Conservation (phyloP, 441 rosid species). For the Arabidopsis lyrata region DNA sequence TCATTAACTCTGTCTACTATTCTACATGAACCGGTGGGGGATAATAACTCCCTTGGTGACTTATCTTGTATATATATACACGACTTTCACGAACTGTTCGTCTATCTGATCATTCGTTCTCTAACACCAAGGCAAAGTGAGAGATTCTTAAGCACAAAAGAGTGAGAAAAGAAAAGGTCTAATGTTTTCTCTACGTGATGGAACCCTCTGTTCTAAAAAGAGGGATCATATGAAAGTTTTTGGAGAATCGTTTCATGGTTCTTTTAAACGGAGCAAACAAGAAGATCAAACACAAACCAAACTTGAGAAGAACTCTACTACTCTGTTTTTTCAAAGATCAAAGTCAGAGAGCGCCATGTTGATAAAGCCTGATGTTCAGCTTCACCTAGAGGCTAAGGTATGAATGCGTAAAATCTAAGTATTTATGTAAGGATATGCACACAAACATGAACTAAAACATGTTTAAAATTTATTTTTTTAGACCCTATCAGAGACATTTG, state of each 20-base stretch:
- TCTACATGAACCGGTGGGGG: slow-evolving; percentile 44
- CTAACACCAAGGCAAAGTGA: slow-evolving; percentile 27
- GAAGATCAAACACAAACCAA: slow-evolving; percentile 29
- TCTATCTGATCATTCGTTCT: slow-evolving; percentile 40
- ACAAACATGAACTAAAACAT: slow-evolving; percentile 17
- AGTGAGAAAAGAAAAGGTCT: slow-evolving; percentile 1
- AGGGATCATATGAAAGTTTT: slow-evolving; percentile 28
- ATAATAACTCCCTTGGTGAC: slow-evolving; percentile 37
- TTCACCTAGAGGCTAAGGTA: slow-evolving; percentile 79
- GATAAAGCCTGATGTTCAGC: slow-evolving; percentile 53
- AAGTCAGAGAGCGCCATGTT: slow-evolving; percentile 24
- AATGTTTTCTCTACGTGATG: slow-evolving; percentile 39
- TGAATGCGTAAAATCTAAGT: not conserved
- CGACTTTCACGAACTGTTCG: slow-evolving; percentile 26
- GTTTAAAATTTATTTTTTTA: slow-evolving; percentile 19
- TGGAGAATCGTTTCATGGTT: slow-evolving; percentile 41
- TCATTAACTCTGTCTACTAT: slow-evolving; percentile 45
- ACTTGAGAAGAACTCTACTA: slow-evolving; percentile 27
- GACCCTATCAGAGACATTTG: slow-evolving; percentile 53
- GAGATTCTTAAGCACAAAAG: slow-evolving; percentile 10
- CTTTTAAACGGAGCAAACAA: slow-evolving; percentile 37
- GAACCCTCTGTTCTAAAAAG: slow-evolving; percentile 33
- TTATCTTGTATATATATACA: slow-evolving; percentile 35
- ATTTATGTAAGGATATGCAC: slow-evolving; percentile 10
- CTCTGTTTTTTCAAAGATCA: slow-evolving; percentile 27